phyloP scores from a whole-genome alignment of 768 basidiomycete species.

The Auriscalpium vulgare region DNA sequence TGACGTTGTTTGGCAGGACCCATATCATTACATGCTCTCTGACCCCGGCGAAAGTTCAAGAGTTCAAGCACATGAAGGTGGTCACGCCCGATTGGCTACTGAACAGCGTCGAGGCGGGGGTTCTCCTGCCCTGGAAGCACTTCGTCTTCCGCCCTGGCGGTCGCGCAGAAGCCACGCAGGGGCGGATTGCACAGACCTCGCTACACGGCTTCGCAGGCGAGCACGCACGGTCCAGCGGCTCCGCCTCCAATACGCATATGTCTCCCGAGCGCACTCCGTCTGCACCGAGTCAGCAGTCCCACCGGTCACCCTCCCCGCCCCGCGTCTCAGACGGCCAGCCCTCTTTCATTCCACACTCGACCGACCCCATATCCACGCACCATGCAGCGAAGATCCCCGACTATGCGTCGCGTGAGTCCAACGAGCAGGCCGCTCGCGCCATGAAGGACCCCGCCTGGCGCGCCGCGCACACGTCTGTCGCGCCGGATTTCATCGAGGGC shows the following conservation, averaged over 20 bases:
- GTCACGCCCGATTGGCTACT: conserved; percentile 84
- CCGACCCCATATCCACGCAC: conserved; percentile 34
- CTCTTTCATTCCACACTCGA: conserved; percentile 25
- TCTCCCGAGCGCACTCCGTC: not conserved
- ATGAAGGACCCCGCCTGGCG: conserved; percentile 87
- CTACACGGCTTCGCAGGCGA: conserved; percentile 19
- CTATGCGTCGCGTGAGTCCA: conserved; percentile 65
- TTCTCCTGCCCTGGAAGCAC: conserved; percentile 72
- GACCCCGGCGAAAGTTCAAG: conserved; percentile 81
- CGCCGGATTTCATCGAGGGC: conserved; percentile 79
- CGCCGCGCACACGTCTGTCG: conserved; percentile 76
- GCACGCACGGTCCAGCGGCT: not conserved
- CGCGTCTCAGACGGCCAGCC: not conserved
- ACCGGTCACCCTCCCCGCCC: not conserved
- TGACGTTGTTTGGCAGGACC: conserved; percentile 40
- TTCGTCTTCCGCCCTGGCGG: conserved; percentile 52
- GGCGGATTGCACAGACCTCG: conserved; percentile 31
- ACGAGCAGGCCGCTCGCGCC: conserved; percentile 64
- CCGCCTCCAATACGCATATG: too few species aligned
- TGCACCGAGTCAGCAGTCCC: not conserved
- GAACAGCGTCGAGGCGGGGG: conserved; percentile 61
- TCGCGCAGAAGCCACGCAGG: conserved; percentile 43
- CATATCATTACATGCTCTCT: conserved; percentile 90
- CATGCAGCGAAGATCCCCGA: conserved; percentile 42
- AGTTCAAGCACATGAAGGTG: conserved; percentile 88